Base-by-base conservation (phyloP, 2,329 filamentous ascomycete genomes). In the Diaporthe velutina region DNA sequence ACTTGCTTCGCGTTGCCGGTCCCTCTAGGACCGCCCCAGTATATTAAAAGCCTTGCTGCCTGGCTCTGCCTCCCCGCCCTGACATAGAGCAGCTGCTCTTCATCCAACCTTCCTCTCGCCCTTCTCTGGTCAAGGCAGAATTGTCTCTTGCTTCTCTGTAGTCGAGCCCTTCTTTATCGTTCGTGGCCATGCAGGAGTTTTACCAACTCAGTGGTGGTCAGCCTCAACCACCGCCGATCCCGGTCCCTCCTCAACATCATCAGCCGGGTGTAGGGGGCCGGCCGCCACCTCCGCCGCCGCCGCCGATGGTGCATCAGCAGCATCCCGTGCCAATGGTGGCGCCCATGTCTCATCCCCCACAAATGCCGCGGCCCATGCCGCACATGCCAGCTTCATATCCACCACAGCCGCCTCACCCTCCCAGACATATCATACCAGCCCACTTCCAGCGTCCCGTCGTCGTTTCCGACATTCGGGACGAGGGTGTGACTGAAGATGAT, bases 391-490 rank as follows among this genome's bases (percentile, higher is more conserved):
- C 19, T 30, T 17, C 35, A 19, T 54, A 64, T 3, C 45, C 55
- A 19, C 57, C 67, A 66, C 73, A 71, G 7, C 66, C 72, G 12
- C 70, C 74, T 38, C 71, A 73, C 48, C 67, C 64, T 57, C 67
- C 38, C 22, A 45, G 58, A 45, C 67, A 70, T 12, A 70, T 74
- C 25, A 70, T 76, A 45, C 75, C 73, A 22, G 35, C 73, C 30
- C 48, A 76, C 28, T 30, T 74, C 28, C 45, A 52, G 42, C 68
- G 73, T 9, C 45, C 50, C 2, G 77, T 81, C 55, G 78, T 80
- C 67, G 79, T 82, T 28, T 82, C 80, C 10, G 85, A 88, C 71
- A 79, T 87, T 66, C 83, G 83, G 40, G 75, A 80, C 12, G 83
- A 85, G 54, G 78, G 79, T 22, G 77, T 83, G 71, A 85, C 83